These are phyloP conservation scores for Tolypocladium pustulatum DNA, from an alignment of 2,329 filamentous ascomycete genomes.

Conservation along the genomic window DNA sequence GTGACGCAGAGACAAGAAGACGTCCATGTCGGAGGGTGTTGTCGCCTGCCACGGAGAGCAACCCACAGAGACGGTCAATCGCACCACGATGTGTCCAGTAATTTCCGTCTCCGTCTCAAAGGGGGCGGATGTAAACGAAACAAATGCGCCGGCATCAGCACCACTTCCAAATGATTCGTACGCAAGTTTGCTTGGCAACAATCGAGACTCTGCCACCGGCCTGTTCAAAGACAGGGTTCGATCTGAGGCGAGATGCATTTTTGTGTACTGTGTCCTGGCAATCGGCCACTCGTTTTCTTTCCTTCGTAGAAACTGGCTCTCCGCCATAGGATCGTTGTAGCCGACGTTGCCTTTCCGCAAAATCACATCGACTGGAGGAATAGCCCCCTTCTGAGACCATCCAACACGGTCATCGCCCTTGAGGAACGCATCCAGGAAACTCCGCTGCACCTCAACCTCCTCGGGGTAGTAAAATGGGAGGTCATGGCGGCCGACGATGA, in stretches of 20 bases:
- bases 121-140: not conserved
- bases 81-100: slow-evolving; percentile 56
- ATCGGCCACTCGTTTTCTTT: slow-evolving; percentile 58
- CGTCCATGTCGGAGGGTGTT: slow-evolving; percentile 42
- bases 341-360: slow-evolving; percentile 58
- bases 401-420: slow-evolving; percentile 53
- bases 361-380: slow-evolving; percentile 49
- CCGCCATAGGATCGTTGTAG: slow-evolving; percentile 51
- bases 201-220: not conserved
- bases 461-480: slow-evolving; percentile 63
- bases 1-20: slow-evolving; percentile 54
- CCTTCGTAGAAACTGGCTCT: slow-evolving; percentile 43
- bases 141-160: not conserved
- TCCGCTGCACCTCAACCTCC: slow-evolving; percentile 55
- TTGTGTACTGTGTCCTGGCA: slow-evolving; percentile 51
- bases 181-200: slow-evolving; percentile 30
- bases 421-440: slow-evolving; percentile 61
- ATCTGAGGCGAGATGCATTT: slow-evolving; percentile 37
- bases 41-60: slow-evolving; percentile 27
- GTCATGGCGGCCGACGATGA: slow-evolving; percentile 61
- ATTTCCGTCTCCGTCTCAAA: slow-evolving; percentile 58
- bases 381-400: slow-evolving; percentile 46
- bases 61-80: slow-evolving; percentile 53
- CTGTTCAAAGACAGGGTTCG: slow-evolving; percentile 3
- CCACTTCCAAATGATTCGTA: slow-evolving; percentile 24